These are phyloP conservation scores for Diversispora eburnea DNA, from an alignment of 192 early-diverging fungal genomes.

Conservation along the genomic window DNA sequence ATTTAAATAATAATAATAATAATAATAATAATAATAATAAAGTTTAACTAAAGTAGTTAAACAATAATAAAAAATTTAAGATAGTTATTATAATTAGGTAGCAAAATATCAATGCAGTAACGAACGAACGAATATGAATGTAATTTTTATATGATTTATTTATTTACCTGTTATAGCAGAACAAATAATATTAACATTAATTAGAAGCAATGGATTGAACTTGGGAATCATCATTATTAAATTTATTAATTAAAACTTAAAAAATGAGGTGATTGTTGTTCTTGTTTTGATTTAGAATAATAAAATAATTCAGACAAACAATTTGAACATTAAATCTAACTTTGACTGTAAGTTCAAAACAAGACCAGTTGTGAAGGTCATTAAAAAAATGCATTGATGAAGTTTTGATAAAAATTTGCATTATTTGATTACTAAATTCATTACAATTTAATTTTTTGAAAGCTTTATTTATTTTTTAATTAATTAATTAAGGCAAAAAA, in stretches of 20 bases:
- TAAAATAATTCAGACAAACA: conserved; percentile 13
- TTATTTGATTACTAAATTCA: too few relatives aligned
- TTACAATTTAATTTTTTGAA: too few relatives aligned
- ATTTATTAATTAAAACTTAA: neutral
- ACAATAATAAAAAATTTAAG: neutral
- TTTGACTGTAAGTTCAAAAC: neutral
- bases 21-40: too few relatives aligned
- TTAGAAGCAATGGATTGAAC: conserved; percentile 13
- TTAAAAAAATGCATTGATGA: conserved; percentile 1
- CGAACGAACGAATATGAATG: too few relatives aligned
- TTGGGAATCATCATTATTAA: too few relatives aligned
- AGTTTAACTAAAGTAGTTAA: too few relatives aligned
- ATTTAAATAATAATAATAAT: too few relatives aligned
- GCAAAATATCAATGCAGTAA: neutral
- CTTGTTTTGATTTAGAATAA: neutral
- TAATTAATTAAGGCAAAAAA: too few relatives aligned
- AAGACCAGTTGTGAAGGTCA: neutral
- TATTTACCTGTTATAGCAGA: conserved; percentile 15
- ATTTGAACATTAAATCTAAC: neutral
- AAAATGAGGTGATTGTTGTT: neutral
- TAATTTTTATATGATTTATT: neutral
- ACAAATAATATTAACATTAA: conserved; percentile 15
- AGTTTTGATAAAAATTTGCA: too few relatives aligned
- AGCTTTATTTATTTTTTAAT: too few relatives aligned
- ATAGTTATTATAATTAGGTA: neutral